Conservation (phyloP, 2,329 filamentous ascomycete species). For the Aspergillus sp. region DNA sequence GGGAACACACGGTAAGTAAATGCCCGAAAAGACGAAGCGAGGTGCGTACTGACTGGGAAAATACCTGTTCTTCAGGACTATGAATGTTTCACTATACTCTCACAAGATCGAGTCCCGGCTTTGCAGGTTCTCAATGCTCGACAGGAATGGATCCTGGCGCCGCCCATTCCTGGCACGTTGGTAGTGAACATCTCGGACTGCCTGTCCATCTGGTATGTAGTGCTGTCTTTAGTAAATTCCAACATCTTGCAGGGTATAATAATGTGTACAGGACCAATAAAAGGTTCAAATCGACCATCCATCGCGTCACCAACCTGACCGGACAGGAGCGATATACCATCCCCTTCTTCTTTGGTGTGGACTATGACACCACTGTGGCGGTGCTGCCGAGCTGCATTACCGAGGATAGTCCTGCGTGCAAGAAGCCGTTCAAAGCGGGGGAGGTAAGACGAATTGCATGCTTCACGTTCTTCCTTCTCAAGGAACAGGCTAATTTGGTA, state of each 20-base stretch:
- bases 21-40: background rate
- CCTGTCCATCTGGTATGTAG: conserved; percentile 25
- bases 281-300: conserved; percentile 42
- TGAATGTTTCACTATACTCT: conserved; percentile 44
- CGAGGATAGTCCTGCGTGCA: conserved; percentile 13
- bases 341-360: conserved; percentile 46
- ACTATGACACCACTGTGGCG: conserved; percentile 40
- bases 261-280: conserved; percentile 38
- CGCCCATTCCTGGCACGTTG: conserved; percentile 28
- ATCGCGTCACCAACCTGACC: conserved; percentile 44
- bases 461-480: background rate
- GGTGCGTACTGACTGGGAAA: too few relatives aligned
- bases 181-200: conserved; percentile 40
- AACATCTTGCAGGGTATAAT: background rate
- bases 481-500: background rate
- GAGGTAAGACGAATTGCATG: conserved; percentile 17
- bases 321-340: conserved; percentile 43
- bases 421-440: conserved; percentile 24
- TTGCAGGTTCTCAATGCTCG: conserved; percentile 38
- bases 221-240: too few relatives aligned
- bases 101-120: conserved; percentile 42
- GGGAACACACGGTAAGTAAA: conserved; percentile 40
- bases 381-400: conserved; percentile 23
- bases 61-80: conserved; percentile 30
- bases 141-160: conserved; percentile 28